These are phyloP conservation scores for Comarum palustre DNA, from an alignment of 306 rosid species.

Conservation along the genomic window DNA sequence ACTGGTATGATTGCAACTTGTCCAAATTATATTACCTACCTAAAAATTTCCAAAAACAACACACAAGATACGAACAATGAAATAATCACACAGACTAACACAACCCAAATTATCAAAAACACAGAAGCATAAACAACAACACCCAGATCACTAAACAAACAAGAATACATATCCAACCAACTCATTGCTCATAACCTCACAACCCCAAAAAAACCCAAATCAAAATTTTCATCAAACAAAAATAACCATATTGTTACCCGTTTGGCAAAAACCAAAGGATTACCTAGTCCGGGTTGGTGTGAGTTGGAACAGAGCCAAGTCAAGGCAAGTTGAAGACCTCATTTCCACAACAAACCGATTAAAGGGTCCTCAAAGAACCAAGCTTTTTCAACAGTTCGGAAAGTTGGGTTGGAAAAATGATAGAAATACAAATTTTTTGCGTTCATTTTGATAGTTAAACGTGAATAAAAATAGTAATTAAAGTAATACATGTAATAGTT, in stretches of 20 bases:
- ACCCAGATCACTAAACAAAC: constrained; percentile 28
- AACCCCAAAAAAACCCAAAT: neutral
- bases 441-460: no score
- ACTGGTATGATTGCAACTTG: neutral
- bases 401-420: no score
- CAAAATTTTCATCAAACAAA: constrained; percentile 10
- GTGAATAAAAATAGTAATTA: no score
- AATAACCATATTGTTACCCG: neutral
- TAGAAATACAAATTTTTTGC: no score
- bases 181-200: constrained; percentile 1
- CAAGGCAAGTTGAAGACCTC: constrained; percentile 72
- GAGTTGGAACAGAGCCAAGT: constrained; percentile 88
- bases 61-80: neutral
- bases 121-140: constrained; percentile 16
- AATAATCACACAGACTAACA: neutral
- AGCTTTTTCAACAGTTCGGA: constrained; percentile 9
- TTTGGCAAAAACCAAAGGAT: constrained; percentile 3
- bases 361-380: constrained; percentile 14
- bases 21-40: neutral
- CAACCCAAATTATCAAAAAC: constrained; percentile 15
- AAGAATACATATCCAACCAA: constrained; percentile 10
- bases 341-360: constrained; percentile 26
- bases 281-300: constrained; percentile 96
- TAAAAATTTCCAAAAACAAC: neutral
- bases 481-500: no score